phyloP scores from a whole-genome alignment of 352 stramenopile species.

The Globisporangium alternatum region DNA sequence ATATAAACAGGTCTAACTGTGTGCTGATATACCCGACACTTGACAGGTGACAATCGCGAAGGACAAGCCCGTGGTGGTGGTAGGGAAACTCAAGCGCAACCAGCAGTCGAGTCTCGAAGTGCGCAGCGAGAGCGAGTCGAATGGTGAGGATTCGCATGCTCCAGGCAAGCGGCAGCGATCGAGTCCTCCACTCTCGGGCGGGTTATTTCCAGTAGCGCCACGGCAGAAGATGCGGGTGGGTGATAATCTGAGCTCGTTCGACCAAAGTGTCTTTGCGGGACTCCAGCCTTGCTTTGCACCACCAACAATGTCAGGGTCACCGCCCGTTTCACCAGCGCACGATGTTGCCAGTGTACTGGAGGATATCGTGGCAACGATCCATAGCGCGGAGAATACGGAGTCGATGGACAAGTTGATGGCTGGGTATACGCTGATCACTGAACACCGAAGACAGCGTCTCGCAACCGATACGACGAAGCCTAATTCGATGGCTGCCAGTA shows the following conservation, averaged over 20 bases:
- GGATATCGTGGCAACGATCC: slow-evolving; percentile 29
- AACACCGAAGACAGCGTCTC: not conserved
- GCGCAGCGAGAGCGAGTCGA: slow-evolving; percentile 11
- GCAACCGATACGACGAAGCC: not conserved
- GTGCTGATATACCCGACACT: not conserved
- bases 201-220: not conserved
- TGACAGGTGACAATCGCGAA: slow-evolving; percentile 57
- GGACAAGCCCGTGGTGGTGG: slow-evolving; percentile 46
- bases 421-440: slow-evolving; percentile 12
- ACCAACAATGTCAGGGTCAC: not conserved
- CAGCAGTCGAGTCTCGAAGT: slow-evolving; percentile 37
- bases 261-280: not conserved
- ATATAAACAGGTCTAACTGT: not conserved
- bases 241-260: not conserved
- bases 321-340: not conserved
- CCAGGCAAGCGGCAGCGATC: slow-evolving; percentile 66
- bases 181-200: slow-evolving; percentile 27
- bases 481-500: not conserved
- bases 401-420: slow-evolving; percentile 3
- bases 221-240: slow-evolving; percentile 8
- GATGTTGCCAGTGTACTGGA: slow-evolving; percentile 28
- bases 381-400: slow-evolving; percentile 11
- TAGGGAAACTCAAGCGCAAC: slow-evolving; percentile 66
- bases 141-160: slow-evolving; percentile 24
- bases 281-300: not conserved